These are phyloP conservation scores for Russula olivacea DNA, from an alignment of 768 basidiomycete genomes.

Conservation along the genomic window DNA sequence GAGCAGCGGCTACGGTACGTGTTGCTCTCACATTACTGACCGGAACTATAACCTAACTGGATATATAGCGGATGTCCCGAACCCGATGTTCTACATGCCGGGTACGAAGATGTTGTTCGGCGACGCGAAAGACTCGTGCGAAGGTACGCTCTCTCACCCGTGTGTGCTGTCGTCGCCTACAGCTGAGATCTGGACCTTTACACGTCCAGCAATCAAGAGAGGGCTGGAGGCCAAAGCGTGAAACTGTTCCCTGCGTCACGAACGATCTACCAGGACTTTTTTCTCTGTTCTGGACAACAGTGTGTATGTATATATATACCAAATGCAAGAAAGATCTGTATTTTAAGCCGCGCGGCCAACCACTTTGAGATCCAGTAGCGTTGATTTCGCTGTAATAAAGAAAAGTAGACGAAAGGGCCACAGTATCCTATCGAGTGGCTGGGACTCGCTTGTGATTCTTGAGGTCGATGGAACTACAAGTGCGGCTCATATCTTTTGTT, in stretches of 20 bases:
- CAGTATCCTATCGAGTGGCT: too few relatives aligned
- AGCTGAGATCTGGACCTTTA: neutral
- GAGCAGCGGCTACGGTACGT: slow-evolving; percentile 75
- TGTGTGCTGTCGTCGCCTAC: neutral
- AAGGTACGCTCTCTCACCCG: slow-evolving; percentile 43
- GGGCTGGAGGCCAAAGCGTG: slow-evolving; percentile 29
- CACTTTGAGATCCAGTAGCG: neutral
- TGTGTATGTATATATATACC: neutral
- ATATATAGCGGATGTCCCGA: slow-evolving; percentile 74
- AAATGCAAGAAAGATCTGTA: neutral
- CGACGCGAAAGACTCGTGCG: slow-evolving; percentile 86
- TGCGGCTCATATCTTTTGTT: too few relatives aligned
- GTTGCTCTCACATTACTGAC: neutral
- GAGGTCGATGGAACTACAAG: too few relatives aligned
- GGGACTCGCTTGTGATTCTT: too few relatives aligned
- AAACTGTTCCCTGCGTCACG: neutral
- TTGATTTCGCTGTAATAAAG: neutral
- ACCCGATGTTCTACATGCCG: slow-evolving; percentile 92
- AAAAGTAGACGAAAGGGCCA: too few relatives aligned
- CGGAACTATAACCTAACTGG: neutral
- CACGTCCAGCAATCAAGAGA: slow-evolving; percentile 32
- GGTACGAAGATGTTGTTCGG: slow-evolving; percentile 89
- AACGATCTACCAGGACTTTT: neutral
- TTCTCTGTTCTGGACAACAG: neutral
- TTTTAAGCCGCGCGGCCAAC: neutral